Percentiles rank a stretch among this genome's conserved stretches.
Conservation (phyloP, 2,329 filamentous ascomycete genomes). For the Chaetomium globosum region DNA sequence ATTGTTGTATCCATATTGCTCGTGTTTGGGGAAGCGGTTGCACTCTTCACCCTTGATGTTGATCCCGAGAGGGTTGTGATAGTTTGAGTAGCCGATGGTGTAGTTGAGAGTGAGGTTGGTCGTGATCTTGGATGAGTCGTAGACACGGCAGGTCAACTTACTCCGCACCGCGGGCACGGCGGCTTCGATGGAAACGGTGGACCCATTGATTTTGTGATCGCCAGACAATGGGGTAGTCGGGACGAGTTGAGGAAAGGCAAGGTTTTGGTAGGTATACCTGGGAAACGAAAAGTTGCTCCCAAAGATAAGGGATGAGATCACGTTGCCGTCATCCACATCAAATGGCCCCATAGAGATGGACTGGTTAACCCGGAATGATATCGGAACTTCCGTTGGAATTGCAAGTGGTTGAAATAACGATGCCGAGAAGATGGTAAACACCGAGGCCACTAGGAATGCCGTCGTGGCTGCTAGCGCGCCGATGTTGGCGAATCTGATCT, state of each 20-base stretch:
- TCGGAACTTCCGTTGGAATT: not conserved
- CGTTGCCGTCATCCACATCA: not conserved
- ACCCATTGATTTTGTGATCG: not conserved
- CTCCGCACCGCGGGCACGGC: slow-evolving; percentile 9
- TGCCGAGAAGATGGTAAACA: slow-evolving; percentile 11
- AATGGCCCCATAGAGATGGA: not conserved
- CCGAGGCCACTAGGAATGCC: not conserved
- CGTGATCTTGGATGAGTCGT: slow-evolving; percentile 7
- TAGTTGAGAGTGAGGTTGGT: slow-evolving; percentile 11
- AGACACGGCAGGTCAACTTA: slow-evolving; percentile 4
- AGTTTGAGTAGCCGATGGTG: not conserved
- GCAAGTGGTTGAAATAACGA: slow-evolving; percentile 14
- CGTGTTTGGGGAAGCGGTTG: not conserved
- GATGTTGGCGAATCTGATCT: slow-evolving; percentile 8
- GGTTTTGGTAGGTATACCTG: slow-evolving; percentile 3
- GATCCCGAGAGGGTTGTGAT: slow-evolving; percentile 11
- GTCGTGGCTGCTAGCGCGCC: slow-evolving; percentile 5
- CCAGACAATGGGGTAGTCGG: not conserved
- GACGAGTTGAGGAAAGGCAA: slow-evolving; percentile 8
- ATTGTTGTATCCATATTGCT: not conserved
- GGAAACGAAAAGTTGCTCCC: slow-evolving; percentile 15
- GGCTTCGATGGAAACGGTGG: slow-evolving; percentile 8
- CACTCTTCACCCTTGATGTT: slow-evolving; percentile 14
- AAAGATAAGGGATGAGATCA: slow-evolving; percentile 9
- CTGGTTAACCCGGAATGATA: not conserved